Base-by-base conservation (phyloP, 2,329 filamentous ascomycete genomes). In the Colletotrichum spaethianum region DNA sequence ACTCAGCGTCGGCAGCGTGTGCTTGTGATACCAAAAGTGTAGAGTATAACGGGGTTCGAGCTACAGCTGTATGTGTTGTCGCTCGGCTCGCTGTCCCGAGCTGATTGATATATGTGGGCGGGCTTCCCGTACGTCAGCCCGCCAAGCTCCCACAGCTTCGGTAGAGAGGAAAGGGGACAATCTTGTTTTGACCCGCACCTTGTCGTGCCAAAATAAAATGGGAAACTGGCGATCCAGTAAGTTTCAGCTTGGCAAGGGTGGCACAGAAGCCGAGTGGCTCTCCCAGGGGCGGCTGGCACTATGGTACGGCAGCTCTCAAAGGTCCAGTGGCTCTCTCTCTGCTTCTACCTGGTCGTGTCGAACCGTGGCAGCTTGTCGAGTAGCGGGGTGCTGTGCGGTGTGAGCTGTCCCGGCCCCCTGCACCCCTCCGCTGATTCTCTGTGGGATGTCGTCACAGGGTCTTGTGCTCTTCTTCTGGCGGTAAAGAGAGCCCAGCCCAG, bases 381-480 rank as follows among this genome's bases (percentile, higher is more conserved):
- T 40, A 52, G 33, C 20, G 46, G 60, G 59, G 33, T 14, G 61
- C 46, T 52, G 46, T 63, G 33, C 33, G 44, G 59, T 18, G 42
- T 36, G 46, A 53, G 60, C 23, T 38, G 33, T 52, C 28, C 59
- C 20, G 42, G n/a, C 2, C 42, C n/a, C 59, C 36, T 26, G 55
- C 14, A 48, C 14, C 26, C 44, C n/a, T 12, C 56, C 20, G 9
- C n/a, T 14, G 31, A 38, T 50, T 46, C 9, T 38, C 9, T 38
- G 31, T 52, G 60, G 60, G 44, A 63, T 63, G 61, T 55, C 61
- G 61, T 55, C 48, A 53, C 61, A 63, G 61, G 61, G 61, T 55
- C 61, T 33, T 53, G 6, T 57, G 42, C 55, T 28, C 26, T 59
- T 40, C 38, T 60, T 55, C 18, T 63, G 48, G 48, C 61, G 48